A percentile compares a stretch with the other conserved stretches of the same genome.
Evolutionary conservation across 805 yeast genomes (phyloP).

Genomic region (Yamadazyma laniorum): DNA sequence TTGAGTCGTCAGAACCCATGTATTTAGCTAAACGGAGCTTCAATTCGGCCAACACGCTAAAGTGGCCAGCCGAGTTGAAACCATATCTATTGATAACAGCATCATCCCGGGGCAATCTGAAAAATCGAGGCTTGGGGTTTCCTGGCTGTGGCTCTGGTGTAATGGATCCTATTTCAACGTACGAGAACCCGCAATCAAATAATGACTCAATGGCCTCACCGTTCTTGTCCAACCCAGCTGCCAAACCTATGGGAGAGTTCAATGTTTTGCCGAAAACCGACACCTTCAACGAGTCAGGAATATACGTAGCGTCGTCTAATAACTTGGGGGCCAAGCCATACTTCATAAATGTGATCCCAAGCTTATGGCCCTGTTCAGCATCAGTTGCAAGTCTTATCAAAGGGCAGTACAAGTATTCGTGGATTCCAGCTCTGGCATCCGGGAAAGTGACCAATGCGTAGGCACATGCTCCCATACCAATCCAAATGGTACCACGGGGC

Average conservation of each 20-base stretch:
- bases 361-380: conserved; percentile 82
- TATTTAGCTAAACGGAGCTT: conserved; percentile 56
- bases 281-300: conserved; percentile 47
- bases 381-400: conserved; percentile 63
- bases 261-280: conserved; percentile 65
- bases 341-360: conserved; percentile 71
- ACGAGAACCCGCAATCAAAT: conserved; percentile 76
- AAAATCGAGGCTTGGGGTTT: conserved; percentile 89
- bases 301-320: conserved; percentile 50
- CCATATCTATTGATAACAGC: conserved; percentile 96
- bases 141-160: conserved; percentile 95
- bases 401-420: conserved; percentile 82
- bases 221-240: conserved; percentile 94
- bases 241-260: conserved; percentile 82
- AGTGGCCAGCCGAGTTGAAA: conserved; percentile 88
- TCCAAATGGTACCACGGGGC: background rate
- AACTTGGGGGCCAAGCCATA: conserved; percentile 66
- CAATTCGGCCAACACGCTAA: conserved; percentile 65
- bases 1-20: conserved; percentile 23
- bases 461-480: conserved; percentile 2
- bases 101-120: conserved; percentile 77
- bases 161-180: conserved; percentile 89
- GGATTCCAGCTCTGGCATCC: conserved; percentile 80
- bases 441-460: background rate
- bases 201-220: conserved; percentile 87